Base-by-base conservation (phyloP, 2,329 filamentous ascomycete genomes). In the Huntiella moniliformis region DNA sequence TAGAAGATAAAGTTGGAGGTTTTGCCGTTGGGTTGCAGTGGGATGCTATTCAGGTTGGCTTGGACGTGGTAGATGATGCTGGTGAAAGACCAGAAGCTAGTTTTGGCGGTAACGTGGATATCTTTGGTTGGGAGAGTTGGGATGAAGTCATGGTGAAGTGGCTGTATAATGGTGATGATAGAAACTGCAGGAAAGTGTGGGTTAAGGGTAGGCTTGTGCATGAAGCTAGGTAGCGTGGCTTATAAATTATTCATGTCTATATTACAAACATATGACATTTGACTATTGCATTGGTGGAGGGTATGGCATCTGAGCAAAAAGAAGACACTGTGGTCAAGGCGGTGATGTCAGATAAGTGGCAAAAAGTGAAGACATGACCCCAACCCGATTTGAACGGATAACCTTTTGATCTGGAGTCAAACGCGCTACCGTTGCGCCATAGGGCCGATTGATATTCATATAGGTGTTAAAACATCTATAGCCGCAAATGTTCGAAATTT, bases 61-160 rank as follows among this genome's bases (percentile, higher is more conserved):
- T 95, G 17, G 71, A 69, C 1, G 44, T 55, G 3, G 67, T 74
- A 1, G 62, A 63, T 1, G 62, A 62, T 4, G 60, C 64, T 3
- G 66, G 66, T 0, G 53, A 51, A 36, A 56, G 51, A 3, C 52
- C 42, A n/a, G 37, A 53, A 15, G 50, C 40, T 3, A 54, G 53
- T 1, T 65, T 69, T 3, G 62, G 63, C 1, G 77, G 79, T 0
- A 76, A 78, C 40, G 84, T 95, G 0, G 86, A 95, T 60, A 60
- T 95, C 0, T 98, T 95, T 65, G 87, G 86, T 1, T 85, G 79
- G 73, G 88, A 96, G 69, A 73, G 57, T n/a, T 92, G 82, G 84
- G 74, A 80, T 35, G 84, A 96, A 56, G 74, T 68, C 56, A 64
- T 96, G 8, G 82, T 84, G 44, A 98, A 98, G 67, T 98, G 91